A percentile compares a stretch with the other conserved stretches of the same genome.
Conservation (phyloP, 306 rosid genomes). For the Prosopis cineraria region DNA sequence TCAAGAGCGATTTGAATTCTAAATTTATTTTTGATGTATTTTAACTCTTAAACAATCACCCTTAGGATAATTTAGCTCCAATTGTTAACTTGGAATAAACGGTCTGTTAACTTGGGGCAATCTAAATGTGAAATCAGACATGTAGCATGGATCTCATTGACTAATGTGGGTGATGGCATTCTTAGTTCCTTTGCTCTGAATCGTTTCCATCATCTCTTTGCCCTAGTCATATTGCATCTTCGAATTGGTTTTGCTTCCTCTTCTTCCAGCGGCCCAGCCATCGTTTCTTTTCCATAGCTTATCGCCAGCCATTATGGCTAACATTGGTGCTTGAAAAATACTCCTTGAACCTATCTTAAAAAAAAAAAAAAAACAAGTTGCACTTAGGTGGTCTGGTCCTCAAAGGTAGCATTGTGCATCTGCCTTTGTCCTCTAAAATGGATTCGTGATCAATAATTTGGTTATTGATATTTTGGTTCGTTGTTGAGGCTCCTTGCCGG, state of each 20-base stretch:
- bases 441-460: slow-evolving; percentile 84
- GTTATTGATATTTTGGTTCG: slow-evolving; percentile 84
- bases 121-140: too few species aligned
- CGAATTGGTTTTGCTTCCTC: background rate
- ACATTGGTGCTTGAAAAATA: slow-evolving; percentile 72
- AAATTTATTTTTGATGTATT: too few species aligned
- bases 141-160: too few species aligned
- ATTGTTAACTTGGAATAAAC: too few species aligned
- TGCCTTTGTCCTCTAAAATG: slow-evolving; percentile 64
- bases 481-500: slow-evolving; percentile 72
- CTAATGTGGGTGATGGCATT: too few species aligned
- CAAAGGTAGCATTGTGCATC: slow-evolving; percentile 83
- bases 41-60: too few species aligned
- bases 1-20: too few species aligned
- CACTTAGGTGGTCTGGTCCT: slow-evolving; percentile 85
- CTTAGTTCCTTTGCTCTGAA: slow-evolving; percentile 47
- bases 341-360: slow-evolving; percentile 56
- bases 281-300: slow-evolving; percentile 67
- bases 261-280: slow-evolving; percentile 26
- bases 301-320: slow-evolving; percentile 49
- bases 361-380: slow-evolving; percentile 75
- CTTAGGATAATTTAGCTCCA: too few species aligned
- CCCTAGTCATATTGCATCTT: slow-evolving; percentile 22
- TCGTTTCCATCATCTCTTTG: slow-evolving; percentile 32
- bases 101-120: too few species aligned